Percentiles rank a stretch among this genome's conserved stretches.
Evolutionary conservation across 2,329 filamentous ascomycete genomes (phyloP).

Genomic region (Sarocladium oryzae): DNA sequence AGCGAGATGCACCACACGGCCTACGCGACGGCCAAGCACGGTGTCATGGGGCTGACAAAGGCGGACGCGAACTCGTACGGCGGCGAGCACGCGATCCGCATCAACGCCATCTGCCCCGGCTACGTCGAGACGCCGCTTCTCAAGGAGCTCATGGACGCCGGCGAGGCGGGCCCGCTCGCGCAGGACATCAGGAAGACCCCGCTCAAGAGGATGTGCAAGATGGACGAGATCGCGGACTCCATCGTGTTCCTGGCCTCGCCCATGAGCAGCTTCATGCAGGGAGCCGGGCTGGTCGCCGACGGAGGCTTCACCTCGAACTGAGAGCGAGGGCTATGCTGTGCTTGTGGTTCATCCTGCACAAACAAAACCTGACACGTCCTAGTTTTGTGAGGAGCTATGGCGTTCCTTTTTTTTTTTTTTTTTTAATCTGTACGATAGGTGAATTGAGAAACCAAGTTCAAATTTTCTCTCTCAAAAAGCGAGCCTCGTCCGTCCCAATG

Average conservation of each 20-base stretch:
- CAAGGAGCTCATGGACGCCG: slow-evolving; percentile 17
- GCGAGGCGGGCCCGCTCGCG: slow-evolving; percentile 23
- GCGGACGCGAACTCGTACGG: slow-evolving; percentile 48
- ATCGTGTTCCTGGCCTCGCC: slow-evolving; percentile 45
- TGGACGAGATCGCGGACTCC: slow-evolving; percentile 48
- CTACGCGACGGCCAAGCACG: slow-evolving; percentile 48
- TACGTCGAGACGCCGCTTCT: slow-evolving; percentile 38
- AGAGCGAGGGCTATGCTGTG: no score
- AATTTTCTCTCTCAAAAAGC: no score
- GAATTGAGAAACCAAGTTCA: no score
- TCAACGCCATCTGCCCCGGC: slow-evolving; percentile 56
- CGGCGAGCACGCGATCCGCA: slow-evolving; percentile 42
- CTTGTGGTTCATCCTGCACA: no score
- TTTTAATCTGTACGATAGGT: no score
- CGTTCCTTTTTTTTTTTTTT: no score
- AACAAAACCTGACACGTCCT: no score
- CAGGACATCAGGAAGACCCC: slow-evolving; percentile 38
- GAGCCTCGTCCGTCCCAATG: no score
- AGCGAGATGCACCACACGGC: slow-evolving; percentile 32
- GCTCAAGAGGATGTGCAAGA: slow-evolving; percentile 36
- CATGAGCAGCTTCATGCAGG: slow-evolving; percentile 47
- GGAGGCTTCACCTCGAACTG: slow-evolving; percentile 32
- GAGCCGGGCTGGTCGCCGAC: slow-evolving; percentile 39
- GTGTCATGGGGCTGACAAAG: slow-evolving; percentile 45
- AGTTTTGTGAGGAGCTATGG: no score